Conservation (phyloP, 2,329 filamentous ascomycete species). For the Diplodia mutila region DNA sequence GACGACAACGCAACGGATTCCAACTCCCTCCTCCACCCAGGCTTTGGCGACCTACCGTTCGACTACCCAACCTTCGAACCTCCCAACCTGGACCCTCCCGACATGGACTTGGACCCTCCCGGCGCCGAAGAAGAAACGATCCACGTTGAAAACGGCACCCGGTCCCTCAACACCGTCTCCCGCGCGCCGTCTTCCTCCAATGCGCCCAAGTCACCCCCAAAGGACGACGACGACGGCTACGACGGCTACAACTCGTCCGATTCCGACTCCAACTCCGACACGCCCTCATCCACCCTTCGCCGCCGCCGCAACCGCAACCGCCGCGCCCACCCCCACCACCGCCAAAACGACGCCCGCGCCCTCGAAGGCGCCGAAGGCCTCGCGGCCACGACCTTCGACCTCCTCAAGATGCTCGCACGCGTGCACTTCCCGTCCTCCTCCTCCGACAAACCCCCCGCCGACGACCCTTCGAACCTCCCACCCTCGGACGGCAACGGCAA, state of each 20-base stretch:
- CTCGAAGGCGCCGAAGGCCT: constrained; percentile 19
- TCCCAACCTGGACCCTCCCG: not conserved
- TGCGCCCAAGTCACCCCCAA: not conserved
- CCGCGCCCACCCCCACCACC: not conserved
- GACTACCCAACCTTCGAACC: not conserved
- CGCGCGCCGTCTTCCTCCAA: not conserved
- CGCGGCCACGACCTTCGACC: not conserved
- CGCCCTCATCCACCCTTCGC: not conserved
- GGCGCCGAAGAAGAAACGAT: not conserved
- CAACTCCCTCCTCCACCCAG: not conserved
- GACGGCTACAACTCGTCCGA: not conserved
- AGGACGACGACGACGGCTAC: not conserved
- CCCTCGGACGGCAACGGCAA: not conserved
- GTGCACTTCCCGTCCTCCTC: not conserved
- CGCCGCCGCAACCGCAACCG: too few species aligned
- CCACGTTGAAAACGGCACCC: not conserved
- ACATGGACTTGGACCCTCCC: too few species aligned
- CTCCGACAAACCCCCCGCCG: not conserved
- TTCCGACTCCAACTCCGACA: not conserved
- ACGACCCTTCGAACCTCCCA: not conserved
- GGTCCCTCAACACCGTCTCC: not conserved
- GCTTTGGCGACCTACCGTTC: not conserved
- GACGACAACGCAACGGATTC: constrained; percentile 3
- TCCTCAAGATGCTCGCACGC: constrained; percentile 9
- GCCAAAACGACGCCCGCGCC: not conserved